Evolutionary conservation across 2,329 filamentous ascomycete genomes (phyloP), one percentile per base, ranked within the genome.

Genomic region (Teratosphaeria nubilosa): DNA sequence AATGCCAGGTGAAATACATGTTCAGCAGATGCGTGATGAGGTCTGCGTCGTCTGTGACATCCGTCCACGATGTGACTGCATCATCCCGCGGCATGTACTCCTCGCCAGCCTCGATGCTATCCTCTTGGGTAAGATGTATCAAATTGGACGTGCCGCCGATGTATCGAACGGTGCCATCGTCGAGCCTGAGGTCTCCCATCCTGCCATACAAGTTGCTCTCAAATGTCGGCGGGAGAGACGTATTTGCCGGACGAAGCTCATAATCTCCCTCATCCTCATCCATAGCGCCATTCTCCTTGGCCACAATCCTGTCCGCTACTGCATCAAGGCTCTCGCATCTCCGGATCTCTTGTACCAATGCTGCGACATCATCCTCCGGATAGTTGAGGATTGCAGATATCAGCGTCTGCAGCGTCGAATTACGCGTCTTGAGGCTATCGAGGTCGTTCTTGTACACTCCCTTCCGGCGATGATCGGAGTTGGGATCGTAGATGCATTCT

Each of bases 1-100:
- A 97, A 73, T 97, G 94, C 88, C 92, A 97, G 66, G 86, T 90
- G 75, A 97, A 97, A 75, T 99, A 99, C 89, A 97, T 91, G 68
- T 91, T 92, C 70, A 99, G 84, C 20, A 99, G 82, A 72, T 96
- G 92, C 16, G 86, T 82, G 65, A 96, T 85, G 52, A 96, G 79
- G 56, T 87, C 82, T 25, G 85, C 80, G 70, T 96, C 90, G 55
- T 84, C 79, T 1, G 90, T 96, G 52, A 96, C 90, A 16, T 80
- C 83, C 0, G 92, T 95, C 94, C 94, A 99, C 56, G 87, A 91
- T 22, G 84, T 85, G 56, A 94, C 80, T 3, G 90, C 86, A 61
- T 92, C 82, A 55, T 87, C 83, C 61, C 81, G 77, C 20, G 78
- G 75, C 16, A 74, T 70, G 58, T 79, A 78, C 37, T 77, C 74